Base-by-base conservation (phyloP, 129 eudicot genomes). In the Erigeron canadensis region DNA sequence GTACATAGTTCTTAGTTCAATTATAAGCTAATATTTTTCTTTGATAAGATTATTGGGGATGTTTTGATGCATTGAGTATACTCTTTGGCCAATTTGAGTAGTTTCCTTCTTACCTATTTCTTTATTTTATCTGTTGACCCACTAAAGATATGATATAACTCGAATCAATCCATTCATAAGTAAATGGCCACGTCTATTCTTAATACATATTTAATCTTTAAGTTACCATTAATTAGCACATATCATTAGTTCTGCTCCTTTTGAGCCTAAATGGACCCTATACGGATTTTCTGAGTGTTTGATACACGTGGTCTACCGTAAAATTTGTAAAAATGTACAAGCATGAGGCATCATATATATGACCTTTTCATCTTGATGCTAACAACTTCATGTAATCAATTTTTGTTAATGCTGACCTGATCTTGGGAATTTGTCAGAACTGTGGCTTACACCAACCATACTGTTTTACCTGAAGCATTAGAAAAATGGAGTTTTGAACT, bases 401-500 rank as follows among this genome's bases (percentile, higher is more conserved):
- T 69, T 51, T 22, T 75, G 28, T 16, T 58, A 40, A 67, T 63
- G 50, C 71, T 71, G 60, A 70, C 47, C 43, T 63, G 43, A 67
- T 80, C 62, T 69, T 65, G 61, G 45, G n/a, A 72, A 70, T 34
- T 70, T 77, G 62, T 54, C 90, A 93, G 98, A 82, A 85, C 98
- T 55, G 90, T 93, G 78, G 96, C 98, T 59, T 89, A 93, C 81
- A 93, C 96, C 76, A 93, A 93, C 77, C 96, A 87, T 71, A 93
- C 98, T 13, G 98, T 89, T 81, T 84, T 93, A 59, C 98, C 95
- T 46, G 98, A 93, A 79, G 98, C 98, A 39, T 75, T 93, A 86
- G 98, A 93, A 81, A 93, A 93, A 82, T 93, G 98, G 98, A 89
- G 96, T 79, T 93, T 85, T 45, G 98, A 89, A 55, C 87, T 93